These are phyloP conservation scores for Phytophthora quininea DNA, from an alignment of 352 stramenopile genomes.

Conservation along the genomic window DNA sequence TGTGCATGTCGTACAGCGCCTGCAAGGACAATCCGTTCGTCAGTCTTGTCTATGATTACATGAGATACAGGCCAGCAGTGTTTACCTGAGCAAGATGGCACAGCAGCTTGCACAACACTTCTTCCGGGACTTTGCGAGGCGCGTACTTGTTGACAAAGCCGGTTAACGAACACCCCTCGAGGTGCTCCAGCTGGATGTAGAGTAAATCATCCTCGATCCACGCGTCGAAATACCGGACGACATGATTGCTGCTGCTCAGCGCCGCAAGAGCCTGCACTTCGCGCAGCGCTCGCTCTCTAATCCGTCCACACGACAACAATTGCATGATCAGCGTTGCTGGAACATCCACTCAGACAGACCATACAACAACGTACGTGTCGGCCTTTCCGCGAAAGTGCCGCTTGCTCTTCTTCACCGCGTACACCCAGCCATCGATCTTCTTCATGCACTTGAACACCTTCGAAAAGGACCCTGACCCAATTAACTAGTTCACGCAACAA, in stretches of 20 bases:
- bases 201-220: slow-evolving; percentile 90
- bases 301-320: neutral
- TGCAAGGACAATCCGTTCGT: slow-evolving; percentile 14
- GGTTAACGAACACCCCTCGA: slow-evolving; percentile 67
- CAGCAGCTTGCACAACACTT: slow-evolving; percentile 75
- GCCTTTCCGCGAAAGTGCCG: slow-evolving; percentile 80
- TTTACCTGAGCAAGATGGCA: slow-evolving; percentile 74
- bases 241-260: slow-evolving; percentile 73
- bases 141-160: slow-evolving; percentile 69
- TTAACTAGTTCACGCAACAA: slow-evolving; percentile 36
- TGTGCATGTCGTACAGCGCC: slow-evolving; percentile 84
- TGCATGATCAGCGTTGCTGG: neutral
- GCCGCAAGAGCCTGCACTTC: slow-evolving; percentile 87
- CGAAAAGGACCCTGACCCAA: slow-evolving; percentile 87
- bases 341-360: neutral
- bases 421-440: slow-evolving; percentile 87
- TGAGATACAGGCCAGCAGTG: neutral
- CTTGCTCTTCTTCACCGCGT: slow-evolving; percentile 90
- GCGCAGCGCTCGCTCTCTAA: slow-evolving; percentile 72
- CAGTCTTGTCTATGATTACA: neutral
- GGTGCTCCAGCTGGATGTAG: slow-evolving; percentile 88
- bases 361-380: slow-evolving; percentile 67
- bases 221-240: slow-evolving; percentile 88
- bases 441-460: slow-evolving; percentile 89
- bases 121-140: slow-evolving; percentile 71